These are phyloP conservation scores for Volvariella surrecta DNA, from an alignment of 1,284 basidiomycete species.

Conservation along the genomic window DNA sequence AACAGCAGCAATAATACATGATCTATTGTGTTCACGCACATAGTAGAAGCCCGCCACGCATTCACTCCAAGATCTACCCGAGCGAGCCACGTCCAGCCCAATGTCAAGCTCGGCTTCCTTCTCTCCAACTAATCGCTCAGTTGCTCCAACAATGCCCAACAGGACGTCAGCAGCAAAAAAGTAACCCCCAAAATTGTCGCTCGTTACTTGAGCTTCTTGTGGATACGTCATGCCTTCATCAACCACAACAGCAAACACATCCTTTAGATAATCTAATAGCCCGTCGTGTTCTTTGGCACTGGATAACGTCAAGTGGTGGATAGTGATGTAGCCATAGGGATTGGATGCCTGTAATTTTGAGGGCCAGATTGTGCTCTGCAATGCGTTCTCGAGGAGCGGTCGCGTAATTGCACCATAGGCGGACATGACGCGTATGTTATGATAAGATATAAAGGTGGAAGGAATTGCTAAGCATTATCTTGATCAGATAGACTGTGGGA, in stretches of 20 bases:
- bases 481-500: no score
- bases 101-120: conserved; percentile 17
- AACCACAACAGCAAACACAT: conserved; percentile 66
- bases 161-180: conserved; percentile 74
- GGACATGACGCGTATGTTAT: no score
- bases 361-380: conserved; percentile 21
- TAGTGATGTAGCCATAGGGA: conserved; percentile 27
- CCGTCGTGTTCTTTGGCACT: conserved; percentile 34
- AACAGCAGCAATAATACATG: no score
- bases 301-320: conserved; percentile 58
- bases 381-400: conserved; percentile 7
- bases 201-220: conserved; percentile 55
- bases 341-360: conserved; percentile 6
- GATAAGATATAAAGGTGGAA: not conserved
- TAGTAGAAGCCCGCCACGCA: conserved; percentile 79
- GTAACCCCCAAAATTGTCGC: conserved; percentile 57
- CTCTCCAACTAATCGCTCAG: conserved; percentile 9
- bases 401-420: conserved; percentile 23
- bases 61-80: conserved; percentile 53
- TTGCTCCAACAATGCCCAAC: conserved; percentile 48
- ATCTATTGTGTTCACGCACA: conserved; percentile 42
- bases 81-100: conserved; percentile 35
- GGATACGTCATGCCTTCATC: conserved; percentile 79
- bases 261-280: conserved; percentile 54
- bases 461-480: not conserved